A percentile compares a stretch with the other conserved stretches of the same genome.
Conservation (phyloP, 1,284 basidiomycete species). For the Ceratobasidium sp. region DNA sequence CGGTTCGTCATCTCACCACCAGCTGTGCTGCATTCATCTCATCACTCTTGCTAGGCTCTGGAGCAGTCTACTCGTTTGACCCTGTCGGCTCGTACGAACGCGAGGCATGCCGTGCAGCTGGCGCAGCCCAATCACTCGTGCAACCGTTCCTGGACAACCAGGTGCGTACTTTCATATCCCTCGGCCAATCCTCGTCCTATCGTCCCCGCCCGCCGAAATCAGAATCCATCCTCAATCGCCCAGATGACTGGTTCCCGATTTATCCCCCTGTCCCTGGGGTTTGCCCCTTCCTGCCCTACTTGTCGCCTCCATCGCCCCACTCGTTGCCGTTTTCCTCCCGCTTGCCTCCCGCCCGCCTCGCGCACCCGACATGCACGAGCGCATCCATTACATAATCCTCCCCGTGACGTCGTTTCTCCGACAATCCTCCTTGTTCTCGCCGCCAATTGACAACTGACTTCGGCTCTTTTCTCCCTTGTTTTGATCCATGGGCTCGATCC, state of each 20-base stretch:
- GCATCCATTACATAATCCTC: conserved; percentile 19
- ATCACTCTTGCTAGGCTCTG: conserved; percentile 82
- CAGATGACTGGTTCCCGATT: conserved; percentile 57
- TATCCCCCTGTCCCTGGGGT: conserved; percentile 48
- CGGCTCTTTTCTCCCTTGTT: conserved; percentile 13
- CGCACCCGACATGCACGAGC: conserved; percentile 13
- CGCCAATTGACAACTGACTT: conserved; percentile 3
- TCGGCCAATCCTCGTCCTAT: conserved; percentile 7
- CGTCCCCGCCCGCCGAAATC: conserved; percentile 48
- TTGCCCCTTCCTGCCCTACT: not conserved
- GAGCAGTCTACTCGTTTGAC: conserved; percentile 96
- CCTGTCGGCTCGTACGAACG: conserved; percentile 96
- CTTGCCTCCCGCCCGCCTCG: conserved; percentile 6
- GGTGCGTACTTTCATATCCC: conserved; percentile 60
- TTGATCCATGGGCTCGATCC: conserved; percentile 2
- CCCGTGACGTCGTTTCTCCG: conserved; percentile 19
- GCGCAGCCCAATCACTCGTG: conserved; percentile 86
- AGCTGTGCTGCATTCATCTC: too few species aligned
- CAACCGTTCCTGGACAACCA: conserved; percentile 98
- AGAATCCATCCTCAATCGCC: conserved; percentile 40
- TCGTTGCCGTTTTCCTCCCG: too few species aligned
- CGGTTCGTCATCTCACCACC: conserved; percentile 61
- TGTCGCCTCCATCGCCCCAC: not conserved
- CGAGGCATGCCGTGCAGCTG: conserved; percentile 91
- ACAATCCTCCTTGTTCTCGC: conserved; percentile 1